phyloP scores from a whole-genome alignment of 164 flowering plant species.

The Vitis labrusca region DNA sequence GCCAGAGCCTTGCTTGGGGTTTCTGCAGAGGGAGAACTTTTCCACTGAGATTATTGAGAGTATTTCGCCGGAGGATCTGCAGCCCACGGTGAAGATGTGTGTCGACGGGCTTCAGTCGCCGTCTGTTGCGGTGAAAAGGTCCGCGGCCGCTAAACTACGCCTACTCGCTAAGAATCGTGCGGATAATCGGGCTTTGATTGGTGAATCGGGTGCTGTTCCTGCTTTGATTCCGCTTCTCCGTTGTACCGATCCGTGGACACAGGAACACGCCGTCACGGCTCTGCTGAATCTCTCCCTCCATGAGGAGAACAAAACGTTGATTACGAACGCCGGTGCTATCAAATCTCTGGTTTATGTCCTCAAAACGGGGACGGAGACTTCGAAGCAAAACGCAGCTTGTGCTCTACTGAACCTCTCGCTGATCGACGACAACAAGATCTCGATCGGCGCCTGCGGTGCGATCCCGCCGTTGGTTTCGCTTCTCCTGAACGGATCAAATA shows the following conservation, averaged over 20 bases:
- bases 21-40: slow-evolving; percentile 56
- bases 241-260: slow-evolving; percentile 76
- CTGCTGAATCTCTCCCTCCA: slow-evolving; percentile 79
- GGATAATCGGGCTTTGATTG: slow-evolving; percentile 85
- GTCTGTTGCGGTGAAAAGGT: slow-evolving; percentile 58
- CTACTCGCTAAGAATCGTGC: slow-evolving; percentile 83
- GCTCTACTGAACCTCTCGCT: slow-evolving; percentile 75
- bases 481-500: slow-evolving; percentile 55
- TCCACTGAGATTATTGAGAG: slow-evolving; percentile 75
- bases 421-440: slow-evolving; percentile 74
- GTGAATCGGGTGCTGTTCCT: slow-evolving; percentile 83
- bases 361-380: slow-evolving; percentile 83
- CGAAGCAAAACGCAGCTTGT: slow-evolving; percentile 97
- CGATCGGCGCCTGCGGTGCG: slow-evolving; percentile 96
- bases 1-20: slow-evolving; percentile 55
- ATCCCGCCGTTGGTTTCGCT: slow-evolving; percentile 85
- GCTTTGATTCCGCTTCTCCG: slow-evolving; percentile 72
- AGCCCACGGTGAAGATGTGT: slow-evolving; percentile 72
- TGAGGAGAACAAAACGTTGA: slow-evolving; percentile 51
- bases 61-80: slow-evolving; percentile 77
- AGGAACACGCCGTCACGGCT: slow-evolving; percentile 93
- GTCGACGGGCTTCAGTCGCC: slow-evolving; percentile 59
- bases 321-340: slow-evolving; percentile 61
- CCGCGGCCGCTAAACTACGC: slow-evolving; percentile 50
- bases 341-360: slow-evolving; percentile 80